Conservation (phyloP, 257 asterid genomes). For the Striga asiatica region DNA sequence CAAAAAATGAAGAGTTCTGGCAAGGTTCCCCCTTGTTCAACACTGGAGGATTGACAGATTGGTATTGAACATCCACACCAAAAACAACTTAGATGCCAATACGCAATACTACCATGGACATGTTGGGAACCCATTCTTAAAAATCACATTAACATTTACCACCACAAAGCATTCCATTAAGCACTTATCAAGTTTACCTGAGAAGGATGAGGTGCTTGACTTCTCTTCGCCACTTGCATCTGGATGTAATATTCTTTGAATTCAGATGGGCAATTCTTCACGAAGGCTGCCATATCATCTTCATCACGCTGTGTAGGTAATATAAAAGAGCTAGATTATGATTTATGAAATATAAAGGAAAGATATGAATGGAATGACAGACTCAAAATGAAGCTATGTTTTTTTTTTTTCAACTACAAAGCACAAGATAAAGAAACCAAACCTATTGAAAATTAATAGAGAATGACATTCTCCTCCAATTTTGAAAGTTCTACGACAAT, state of each 20-base stretch:
- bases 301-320: constrained; percentile 65
- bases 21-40: no score
- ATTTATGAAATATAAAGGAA: no score
- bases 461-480: background rate
- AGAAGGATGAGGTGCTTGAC: constrained; percentile 84
- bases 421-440: background rate
- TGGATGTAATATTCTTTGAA: constrained; percentile 92
- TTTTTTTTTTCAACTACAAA: background rate
- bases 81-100: no score
- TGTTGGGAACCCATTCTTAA: no score
- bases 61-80: no score
- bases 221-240: constrained; percentile 98
- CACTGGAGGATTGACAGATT: no score
- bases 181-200: constrained; percentile 41
- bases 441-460: background rate
- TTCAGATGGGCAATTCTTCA: constrained; percentile 60
- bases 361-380: background rate
- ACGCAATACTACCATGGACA: no score
- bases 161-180: background rate
- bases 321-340: background rate
- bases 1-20: no score
- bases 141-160: no score
- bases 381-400: background rate
- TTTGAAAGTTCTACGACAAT: background rate
- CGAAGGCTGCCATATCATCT: constrained; percentile 75